These are phyloP conservation scores for Yamagishiella unicocca DNA, from an alignment of 139 green algal genomes.

Conservation along the genomic window DNA sequence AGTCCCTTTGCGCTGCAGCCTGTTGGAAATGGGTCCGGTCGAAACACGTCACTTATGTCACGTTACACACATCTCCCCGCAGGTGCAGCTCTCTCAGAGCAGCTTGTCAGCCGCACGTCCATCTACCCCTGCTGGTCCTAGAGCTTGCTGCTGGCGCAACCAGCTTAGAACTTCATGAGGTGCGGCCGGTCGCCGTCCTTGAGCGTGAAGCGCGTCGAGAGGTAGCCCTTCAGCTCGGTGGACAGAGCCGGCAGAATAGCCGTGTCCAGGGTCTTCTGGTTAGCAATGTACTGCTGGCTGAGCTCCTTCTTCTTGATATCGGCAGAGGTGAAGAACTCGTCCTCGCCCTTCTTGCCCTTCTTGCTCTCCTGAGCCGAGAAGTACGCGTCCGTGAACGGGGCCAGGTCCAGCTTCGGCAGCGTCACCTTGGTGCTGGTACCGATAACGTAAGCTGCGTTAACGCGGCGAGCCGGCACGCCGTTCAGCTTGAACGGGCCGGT, in stretches of 20 bases:
- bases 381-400: constrained; percentile 92
- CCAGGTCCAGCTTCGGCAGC: constrained; percentile 82
- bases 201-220: constrained; percentile 93
- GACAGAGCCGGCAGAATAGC: constrained; percentile 72
- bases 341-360: constrained; percentile 87
- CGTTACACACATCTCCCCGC: constrained; percentile 32
- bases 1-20: too few relatives aligned
- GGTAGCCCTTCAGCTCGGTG: constrained; percentile 93
- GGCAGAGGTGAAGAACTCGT: constrained; percentile 61
- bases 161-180: constrained; percentile 97
- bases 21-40: too few relatives aligned
- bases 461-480: constrained; percentile 94
- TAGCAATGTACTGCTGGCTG: constrained; percentile 85
- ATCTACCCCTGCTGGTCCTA: neutral
- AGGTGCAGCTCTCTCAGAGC: constrained; percentile 20
- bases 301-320: constrained; percentile 88
- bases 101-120: neutral
- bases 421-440: constrained; percentile 93
- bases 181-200: constrained; percentile 92
- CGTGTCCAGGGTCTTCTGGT: constrained; percentile 94
- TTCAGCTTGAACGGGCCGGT: constrained; percentile 98
- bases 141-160: neutral
- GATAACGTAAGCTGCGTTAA: constrained; percentile 99
- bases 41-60: neutral
- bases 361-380: constrained; percentile 92